Conservation (phyloP, 306 rosid species). For the Glycine latifolia region DNA sequence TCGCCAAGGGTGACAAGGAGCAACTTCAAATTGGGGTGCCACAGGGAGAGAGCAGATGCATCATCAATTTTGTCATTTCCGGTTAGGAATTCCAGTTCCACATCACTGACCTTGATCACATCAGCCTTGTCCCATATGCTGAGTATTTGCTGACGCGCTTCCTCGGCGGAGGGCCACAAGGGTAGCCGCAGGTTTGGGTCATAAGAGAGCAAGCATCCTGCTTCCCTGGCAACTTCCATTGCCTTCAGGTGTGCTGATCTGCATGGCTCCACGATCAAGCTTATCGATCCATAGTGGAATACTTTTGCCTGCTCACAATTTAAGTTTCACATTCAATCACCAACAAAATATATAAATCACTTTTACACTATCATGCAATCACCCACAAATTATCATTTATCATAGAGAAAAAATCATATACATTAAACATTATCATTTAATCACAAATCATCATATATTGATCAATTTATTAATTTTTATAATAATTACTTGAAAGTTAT, state of each 20-base stretch:
- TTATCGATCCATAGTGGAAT: slow-evolving; percentile 92
- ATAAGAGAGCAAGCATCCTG: slow-evolving; percentile 86
- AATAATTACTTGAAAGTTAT: no score
- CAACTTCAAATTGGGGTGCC: slow-evolving; percentile 85
- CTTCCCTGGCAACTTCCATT: slow-evolving; percentile 86
- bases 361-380: no score
- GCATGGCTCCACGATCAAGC: slow-evolving; percentile 98
- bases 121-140: slow-evolving; percentile 96
- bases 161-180: slow-evolving; percentile 78
- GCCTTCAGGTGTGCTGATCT: slow-evolving; percentile 95
- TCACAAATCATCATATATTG: no score
- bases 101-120: slow-evolving; percentile 87
- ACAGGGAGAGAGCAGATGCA: slow-evolving; percentile 74
- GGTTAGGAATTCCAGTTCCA: slow-evolving; percentile 87
- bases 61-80: slow-evolving; percentile 76
- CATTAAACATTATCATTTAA: no score
- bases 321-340: not conserved
- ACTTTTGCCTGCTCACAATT: slow-evolving; percentile 73
- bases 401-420: no score
- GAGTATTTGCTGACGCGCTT: slow-evolving; percentile 83
- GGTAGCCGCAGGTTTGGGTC: slow-evolving; percentile 89
- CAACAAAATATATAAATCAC: no score
- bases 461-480: no score
- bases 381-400: no score
- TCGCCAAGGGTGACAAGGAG: slow-evolving; percentile 97